A percentile compares a stretch with the other conserved stretches of the same genome.
phyloP scores from a whole-genome alignment of 1,284 basidiomycete genomes.

The Cutaneotrichosporon sp. region DNA sequence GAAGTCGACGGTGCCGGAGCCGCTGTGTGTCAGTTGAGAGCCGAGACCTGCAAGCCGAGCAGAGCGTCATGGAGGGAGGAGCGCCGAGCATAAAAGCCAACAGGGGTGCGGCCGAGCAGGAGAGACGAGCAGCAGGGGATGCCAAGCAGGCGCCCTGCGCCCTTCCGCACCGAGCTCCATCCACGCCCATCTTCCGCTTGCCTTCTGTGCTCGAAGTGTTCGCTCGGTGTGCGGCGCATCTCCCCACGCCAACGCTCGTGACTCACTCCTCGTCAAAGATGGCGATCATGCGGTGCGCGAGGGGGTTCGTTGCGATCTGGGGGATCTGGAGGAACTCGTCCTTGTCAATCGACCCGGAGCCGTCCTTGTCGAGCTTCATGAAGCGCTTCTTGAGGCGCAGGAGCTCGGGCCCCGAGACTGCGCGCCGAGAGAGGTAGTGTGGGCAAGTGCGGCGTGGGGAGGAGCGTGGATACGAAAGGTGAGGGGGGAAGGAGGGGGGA shows the following conservation, averaged over 20 bases:
- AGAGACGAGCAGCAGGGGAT: too few relatives aligned
- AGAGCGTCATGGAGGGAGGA: too few relatives aligned
- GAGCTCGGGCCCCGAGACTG: conserved; percentile 88
- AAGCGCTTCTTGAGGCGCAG: conserved; percentile 97
- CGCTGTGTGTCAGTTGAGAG: conserved; percentile 59
- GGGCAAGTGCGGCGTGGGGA: neutral
- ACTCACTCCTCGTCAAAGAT: conserved; percentile 98
- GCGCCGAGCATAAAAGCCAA: too few relatives aligned
- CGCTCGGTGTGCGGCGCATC: too few relatives aligned
- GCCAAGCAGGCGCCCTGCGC: neutral
- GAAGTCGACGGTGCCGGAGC: conserved; percentile 97
- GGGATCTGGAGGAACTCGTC: conserved; percentile 99
- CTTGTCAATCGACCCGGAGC: conserved; percentile 95
- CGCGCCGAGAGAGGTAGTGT: too few relatives aligned
- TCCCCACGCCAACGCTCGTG: neutral
- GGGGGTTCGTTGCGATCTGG: conserved; percentile 95
- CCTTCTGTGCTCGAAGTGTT: neutral
- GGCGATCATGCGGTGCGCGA: conserved; percentile 96
- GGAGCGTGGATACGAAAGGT: too few relatives aligned
- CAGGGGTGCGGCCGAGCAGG: neutral
- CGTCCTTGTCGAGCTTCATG: conserved; percentile 99
- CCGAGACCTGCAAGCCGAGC: too few relatives aligned
- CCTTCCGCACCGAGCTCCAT: neutral
- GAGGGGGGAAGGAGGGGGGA: too few relatives aligned
- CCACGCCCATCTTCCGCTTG: neutral